phyloP scores from a whole-genome alignment of 2,329 filamentous ascomycete species.

The Bipolaris sorokiniana region DNA sequence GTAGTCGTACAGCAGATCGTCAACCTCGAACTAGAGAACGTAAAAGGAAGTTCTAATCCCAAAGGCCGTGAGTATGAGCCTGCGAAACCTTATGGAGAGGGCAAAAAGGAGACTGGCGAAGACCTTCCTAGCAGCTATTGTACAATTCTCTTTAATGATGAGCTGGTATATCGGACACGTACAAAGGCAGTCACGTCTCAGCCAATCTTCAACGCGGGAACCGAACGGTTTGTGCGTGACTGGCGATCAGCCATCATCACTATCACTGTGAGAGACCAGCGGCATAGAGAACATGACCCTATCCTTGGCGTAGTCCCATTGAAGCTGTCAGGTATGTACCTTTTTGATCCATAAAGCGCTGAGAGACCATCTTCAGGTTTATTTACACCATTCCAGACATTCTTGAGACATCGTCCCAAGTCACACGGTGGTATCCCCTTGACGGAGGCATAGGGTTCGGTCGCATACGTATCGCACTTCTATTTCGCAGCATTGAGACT shows the following conservation, averaged over 20 bases:
- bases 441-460: conserved; percentile 92
- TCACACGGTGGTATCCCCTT: conserved; percentile 93
- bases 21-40: conserved; percentile 87
- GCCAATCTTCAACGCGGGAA: conserved; percentile 96
- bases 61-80: conserved; percentile 90
- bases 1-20: conserved; percentile 93
- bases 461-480: conserved; percentile 81
- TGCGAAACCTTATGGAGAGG: conserved; percentile 81
- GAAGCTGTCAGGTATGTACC: conserved; percentile 65
- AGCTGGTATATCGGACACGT: conserved; percentile 90
- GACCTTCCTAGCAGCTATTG: conserved; percentile 90
- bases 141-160: conserved; percentile 88
- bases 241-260: conserved; percentile 90
- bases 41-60: conserved; percentile 80
- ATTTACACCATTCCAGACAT: conserved; percentile 60
- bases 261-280: conserved; percentile 83
- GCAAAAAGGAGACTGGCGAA: conserved; percentile 81
- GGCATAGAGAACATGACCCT: conserved; percentile 91
- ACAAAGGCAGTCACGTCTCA: conserved; percentile 92
- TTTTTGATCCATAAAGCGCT: not conserved
- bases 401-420: conserved; percentile 84
- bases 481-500: conserved; percentile 90
- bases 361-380: not conserved
- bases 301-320: conserved; percentile 91
- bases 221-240: conserved; percentile 89